Conservation (phyloP, 2,329 filamentous ascomycete genomes). For the Alternaria sp. region DNA sequence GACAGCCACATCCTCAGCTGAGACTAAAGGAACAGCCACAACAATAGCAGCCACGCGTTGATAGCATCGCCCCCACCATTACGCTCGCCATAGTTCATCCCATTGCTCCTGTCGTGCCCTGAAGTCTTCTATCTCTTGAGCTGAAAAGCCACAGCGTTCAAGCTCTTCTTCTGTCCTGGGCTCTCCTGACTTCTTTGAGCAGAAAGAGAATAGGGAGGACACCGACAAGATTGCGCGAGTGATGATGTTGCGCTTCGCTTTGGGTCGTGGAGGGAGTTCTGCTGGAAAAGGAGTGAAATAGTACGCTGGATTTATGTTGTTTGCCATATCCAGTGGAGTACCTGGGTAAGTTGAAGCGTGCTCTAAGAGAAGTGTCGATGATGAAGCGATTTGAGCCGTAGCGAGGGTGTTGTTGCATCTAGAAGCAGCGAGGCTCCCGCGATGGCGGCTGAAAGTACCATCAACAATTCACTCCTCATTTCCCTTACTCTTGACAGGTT, state of each 20-base stretch:
- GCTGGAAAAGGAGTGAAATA: background rate
- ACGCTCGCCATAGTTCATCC: background rate
- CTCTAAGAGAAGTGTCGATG: background rate
- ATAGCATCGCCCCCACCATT: fast-evolving
- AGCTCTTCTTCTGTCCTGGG: background rate
- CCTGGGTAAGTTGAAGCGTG: no score
- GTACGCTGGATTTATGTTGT: background rate
- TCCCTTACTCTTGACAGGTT: no score
- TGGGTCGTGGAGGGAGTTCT: background rate
- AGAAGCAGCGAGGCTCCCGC: background rate
- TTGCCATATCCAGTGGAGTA: background rate
- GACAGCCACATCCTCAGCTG: no score
- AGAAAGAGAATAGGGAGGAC: background rate
- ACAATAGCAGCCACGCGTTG: background rate
- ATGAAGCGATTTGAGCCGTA: background rate
- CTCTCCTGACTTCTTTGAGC: background rate
- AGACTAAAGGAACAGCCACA: no score
- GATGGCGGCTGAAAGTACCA: no score
- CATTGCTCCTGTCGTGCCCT: background rate
- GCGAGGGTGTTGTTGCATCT: background rate
- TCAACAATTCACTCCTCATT: no score
- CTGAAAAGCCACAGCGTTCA: background rate
- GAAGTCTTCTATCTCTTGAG: background rate
- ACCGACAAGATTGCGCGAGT: background rate
- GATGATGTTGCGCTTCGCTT: background rate